These are phyloP conservation scores for Castanea sativa DNA, from an alignment of 306 rosid genomes.

Conservation along the genomic window DNA sequence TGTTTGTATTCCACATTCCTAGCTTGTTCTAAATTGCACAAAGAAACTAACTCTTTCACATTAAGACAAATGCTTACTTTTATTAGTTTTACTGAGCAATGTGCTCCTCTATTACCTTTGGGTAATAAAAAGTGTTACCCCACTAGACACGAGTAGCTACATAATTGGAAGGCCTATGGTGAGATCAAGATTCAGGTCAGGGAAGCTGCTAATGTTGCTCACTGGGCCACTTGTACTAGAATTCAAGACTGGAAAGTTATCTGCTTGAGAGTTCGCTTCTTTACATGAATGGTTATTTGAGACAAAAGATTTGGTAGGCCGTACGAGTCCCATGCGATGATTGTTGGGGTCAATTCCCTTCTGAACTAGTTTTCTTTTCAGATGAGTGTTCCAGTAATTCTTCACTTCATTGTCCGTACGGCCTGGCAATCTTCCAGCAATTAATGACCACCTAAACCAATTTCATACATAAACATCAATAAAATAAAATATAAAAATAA, in stretches of 20 bases:
- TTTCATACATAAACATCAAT: background rate
- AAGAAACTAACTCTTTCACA: background rate
- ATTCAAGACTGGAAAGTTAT: background rate
- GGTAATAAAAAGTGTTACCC: background rate
- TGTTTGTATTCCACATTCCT: background rate
- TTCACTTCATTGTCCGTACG: conserved; percentile 50
- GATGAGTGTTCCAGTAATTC: conserved; percentile 45
- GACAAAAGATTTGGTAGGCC: background rate
- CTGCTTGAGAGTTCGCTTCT: background rate
- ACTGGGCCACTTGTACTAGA: background rate
- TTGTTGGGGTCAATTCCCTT: conserved; percentile 17
- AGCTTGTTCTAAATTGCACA: background rate
- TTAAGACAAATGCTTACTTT: background rate
- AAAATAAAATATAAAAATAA: no score
- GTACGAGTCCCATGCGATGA: background rate
- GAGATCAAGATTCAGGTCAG: conserved; percentile 41
- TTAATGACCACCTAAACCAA: conserved; percentile 45
- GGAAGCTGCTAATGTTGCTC: conserved; percentile 14
- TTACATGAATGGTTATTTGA: background rate
- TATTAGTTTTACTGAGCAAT: background rate
- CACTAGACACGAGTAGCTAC: background rate
- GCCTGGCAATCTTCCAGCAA: conserved; percentile 56
- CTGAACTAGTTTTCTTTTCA: conserved; percentile 25
- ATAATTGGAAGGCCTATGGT: conserved; percentile 1
- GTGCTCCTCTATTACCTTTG: background rate